These are phyloP conservation scores for Xylaria hypoxylon DNA, from an alignment of 2,329 filamentous ascomycete genomes.

Conservation along the genomic window DNA sequence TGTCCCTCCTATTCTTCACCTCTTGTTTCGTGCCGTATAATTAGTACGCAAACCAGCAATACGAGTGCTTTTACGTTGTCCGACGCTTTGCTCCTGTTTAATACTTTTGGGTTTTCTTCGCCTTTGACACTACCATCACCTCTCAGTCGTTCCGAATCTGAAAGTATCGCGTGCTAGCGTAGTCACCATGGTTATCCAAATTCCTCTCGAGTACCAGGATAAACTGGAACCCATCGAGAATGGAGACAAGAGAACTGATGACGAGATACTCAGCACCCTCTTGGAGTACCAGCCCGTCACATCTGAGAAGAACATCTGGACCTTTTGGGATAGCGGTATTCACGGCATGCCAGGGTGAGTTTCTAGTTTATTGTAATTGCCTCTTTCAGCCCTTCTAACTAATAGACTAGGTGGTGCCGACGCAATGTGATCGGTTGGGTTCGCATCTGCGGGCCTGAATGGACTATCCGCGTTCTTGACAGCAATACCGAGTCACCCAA, in stretches of 20 bases:
- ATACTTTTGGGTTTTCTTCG: neutral
- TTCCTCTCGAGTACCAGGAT: slow-evolving; percentile 39
- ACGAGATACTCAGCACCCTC: slow-evolving; percentile 40
- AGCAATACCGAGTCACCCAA: slow-evolving; percentile 53
- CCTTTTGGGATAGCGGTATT: slow-evolving; percentile 55
- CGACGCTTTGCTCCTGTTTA: neutral
- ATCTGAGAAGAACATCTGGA: slow-evolving; percentile 56
- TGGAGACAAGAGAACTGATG: slow-evolving; percentile 35
- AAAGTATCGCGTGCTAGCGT: neutral
- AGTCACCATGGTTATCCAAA: slow-evolving; percentile 28
- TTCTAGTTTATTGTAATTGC: too few species aligned
- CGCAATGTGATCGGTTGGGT: slow-evolving; percentile 57
- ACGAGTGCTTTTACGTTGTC: neutral
- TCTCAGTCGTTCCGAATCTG: too few species aligned
- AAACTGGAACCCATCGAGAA: slow-evolving; percentile 38
- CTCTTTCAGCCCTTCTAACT: too few species aligned
- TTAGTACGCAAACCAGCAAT: neutral
- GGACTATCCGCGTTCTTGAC: slow-evolving; percentile 58
- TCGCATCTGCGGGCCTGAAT: slow-evolving; percentile 53
- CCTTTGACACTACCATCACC: neutral
- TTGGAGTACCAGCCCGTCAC: slow-evolving; percentile 42
- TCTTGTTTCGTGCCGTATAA: neutral
- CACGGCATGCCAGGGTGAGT: slow-evolving; percentile 50
- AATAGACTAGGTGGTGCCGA: too few species aligned
- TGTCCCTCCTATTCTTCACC: neutral